Evolutionary conservation across 1,139 yeast species (phyloP).

Genomic region (Suhomyces bokatorum): DNA sequence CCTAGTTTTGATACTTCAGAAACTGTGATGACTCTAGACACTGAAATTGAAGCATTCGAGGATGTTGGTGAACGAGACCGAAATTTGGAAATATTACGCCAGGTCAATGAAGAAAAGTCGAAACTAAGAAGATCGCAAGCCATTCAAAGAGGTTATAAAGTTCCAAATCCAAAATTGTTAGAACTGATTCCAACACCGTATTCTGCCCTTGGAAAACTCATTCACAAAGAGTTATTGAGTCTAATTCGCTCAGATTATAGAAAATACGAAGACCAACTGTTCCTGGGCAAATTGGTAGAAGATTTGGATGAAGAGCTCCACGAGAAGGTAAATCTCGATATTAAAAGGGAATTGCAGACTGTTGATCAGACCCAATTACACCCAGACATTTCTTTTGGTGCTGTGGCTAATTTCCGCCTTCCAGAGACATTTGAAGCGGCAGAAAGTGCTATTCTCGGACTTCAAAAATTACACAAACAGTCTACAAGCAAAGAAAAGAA

Average conservation of each 20-base stretch:
- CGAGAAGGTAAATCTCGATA: constrained; percentile 20
- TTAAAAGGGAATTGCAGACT: constrained; percentile 27
- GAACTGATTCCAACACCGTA: constrained; percentile 16
- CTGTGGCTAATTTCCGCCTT: constrained; percentile 15
- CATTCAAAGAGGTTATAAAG: constrained; percentile 48
- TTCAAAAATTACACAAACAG: constrained; percentile 18
- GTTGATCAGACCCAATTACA: constrained; percentile 3
- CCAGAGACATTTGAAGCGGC: constrained; percentile 18
- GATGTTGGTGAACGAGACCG: constrained; percentile 28
- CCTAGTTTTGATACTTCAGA: constrained; percentile 29
- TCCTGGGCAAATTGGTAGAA: constrained; percentile 26
- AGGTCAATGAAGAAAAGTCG: constrained; percentile 31
- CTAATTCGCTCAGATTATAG: constrained; percentile 52
- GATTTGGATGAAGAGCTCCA: constrained; percentile 44
- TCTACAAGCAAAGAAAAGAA: constrained; percentile 12
- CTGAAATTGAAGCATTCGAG: background rate
- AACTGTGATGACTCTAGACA: constrained; percentile 20
- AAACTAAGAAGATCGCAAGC: constrained; percentile 49
- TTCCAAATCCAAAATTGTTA: constrained; percentile 41
- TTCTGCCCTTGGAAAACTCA: constrained; percentile 16
- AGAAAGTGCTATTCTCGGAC: constrained; percentile 14
- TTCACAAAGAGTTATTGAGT: constrained; percentile 37
- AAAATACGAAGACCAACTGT: constrained; percentile 29
- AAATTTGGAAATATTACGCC: constrained; percentile 27
- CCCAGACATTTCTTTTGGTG: constrained; percentile 8